Evolutionary conservation across 148 eudicot species (phyloP), one percentile per base, ranked within the genome.

Genomic region (Rhododendron kiyosumense): DNA sequence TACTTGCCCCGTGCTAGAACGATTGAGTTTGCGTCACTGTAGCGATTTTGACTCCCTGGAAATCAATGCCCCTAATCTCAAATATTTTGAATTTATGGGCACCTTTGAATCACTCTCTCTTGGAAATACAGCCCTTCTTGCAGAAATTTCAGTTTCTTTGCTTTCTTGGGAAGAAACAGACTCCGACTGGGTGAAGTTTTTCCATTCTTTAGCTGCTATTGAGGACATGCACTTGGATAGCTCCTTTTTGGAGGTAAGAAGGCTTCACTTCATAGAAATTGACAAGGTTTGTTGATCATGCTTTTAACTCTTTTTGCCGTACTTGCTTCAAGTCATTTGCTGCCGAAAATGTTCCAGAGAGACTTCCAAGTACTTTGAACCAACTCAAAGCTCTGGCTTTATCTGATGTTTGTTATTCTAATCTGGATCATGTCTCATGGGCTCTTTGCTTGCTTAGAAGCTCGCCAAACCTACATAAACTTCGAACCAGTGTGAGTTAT

Each of bases 1-100:
- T 17, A 81, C 18, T 61, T 86, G 83, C 84, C 79, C 87, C 7
- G 54, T 67, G 49, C 79, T 86, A 14, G 81, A 86, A 49, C 48
- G 2, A 5, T 36, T 86, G 24, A 18, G 2, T 10, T 24, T 86
- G 7, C 15, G 0, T 65, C 15, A 34, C 61, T 30, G 26, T 41
- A 13, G 11, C 17, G 17, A 1, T 43, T 46, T 48, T 81, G 71
- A 22, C 18, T n/a, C 9, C 73, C 80, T 86, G n/a, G 51, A 81
- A 28, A 86, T 86, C 71, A 57, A 2, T 5, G 49, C 54, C 57
- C 80, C 52, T 67, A 71, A 28, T 81, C 84, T 85, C 38, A 80
- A 79, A 5, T 45, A 0, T 17, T 79, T 80, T 26, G 3, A 2
- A 11, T 26, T 63, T 18, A 2, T 0, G 0, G 84, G 73, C 15